These are phyloP conservation scores for Paraphoma chrysanthemicola DNA, from an alignment of 2,329 filamentous ascomycete species.

Conservation along the genomic window DNA sequence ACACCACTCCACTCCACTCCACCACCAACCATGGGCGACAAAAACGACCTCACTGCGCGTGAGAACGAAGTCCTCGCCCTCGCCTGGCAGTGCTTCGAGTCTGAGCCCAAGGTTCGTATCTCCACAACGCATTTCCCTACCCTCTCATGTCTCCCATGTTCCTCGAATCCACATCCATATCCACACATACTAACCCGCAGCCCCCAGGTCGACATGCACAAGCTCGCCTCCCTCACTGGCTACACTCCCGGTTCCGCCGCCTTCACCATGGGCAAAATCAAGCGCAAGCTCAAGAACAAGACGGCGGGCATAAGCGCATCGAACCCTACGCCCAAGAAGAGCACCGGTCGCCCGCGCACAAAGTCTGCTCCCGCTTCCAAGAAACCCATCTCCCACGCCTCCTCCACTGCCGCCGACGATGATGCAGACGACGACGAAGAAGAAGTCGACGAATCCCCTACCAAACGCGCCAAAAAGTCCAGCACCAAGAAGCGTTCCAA, in stretches of 20 bases:
- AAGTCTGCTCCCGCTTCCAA: slow-evolving; percentile 15
- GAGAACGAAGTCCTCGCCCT: slow-evolving; percentile 42
- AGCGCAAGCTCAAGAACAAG: slow-evolving; percentile 32
- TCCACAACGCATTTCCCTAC: background rate
- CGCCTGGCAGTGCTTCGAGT: slow-evolving; percentile 45
- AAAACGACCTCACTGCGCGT: slow-evolving; percentile 22
- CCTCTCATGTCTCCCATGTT: background rate
- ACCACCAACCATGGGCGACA: slow-evolving; percentile 14
- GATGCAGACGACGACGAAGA: background rate
- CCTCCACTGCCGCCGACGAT: background rate
- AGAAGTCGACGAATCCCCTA: slow-evolving; percentile 10
- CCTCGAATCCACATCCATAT: background rate
- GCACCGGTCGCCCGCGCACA: background rate
- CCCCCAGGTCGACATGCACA: slow-evolving; percentile 21
- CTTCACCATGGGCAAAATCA: slow-evolving; percentile 42
- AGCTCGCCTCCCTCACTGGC: slow-evolving; percentile 27
- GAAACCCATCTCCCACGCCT: slow-evolving; percentile 23
- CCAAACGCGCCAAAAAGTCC: slow-evolving; percentile 18
- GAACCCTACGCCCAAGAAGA: slow-evolving; percentile 31
- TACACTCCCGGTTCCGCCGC: slow-evolving; percentile 35
- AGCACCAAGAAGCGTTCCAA: background rate
- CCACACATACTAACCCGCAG: slow-evolving; percentile 3
- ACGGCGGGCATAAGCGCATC: no score
- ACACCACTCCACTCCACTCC: slow-evolving; percentile 2
- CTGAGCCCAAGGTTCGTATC: slow-evolving; percentile 37